A percentile compares a stretch with the other conserved stretches of the same genome.
phyloP scores from a whole-genome alignment of 2,329 filamentous ascomycete species.

The Phialophora macrospora region DNA sequence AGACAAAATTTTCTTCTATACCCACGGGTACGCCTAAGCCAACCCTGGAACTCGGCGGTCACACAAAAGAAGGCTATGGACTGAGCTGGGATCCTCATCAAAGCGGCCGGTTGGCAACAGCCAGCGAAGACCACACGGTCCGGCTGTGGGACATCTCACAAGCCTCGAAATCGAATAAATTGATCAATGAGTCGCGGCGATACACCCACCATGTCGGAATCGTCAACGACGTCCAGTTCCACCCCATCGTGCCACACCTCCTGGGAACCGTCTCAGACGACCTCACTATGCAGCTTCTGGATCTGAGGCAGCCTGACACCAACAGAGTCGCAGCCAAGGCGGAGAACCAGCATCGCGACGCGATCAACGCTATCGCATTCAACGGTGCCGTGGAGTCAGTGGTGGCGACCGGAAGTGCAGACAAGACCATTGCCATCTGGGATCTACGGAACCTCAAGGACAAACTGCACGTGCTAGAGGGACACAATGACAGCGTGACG shows the following conservation, averaged over 20 bases:
- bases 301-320: slow-evolving; percentile 72
- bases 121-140: slow-evolving; percentile 90
- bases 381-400: slow-evolving; percentile 90
- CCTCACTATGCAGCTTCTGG: slow-evolving; percentile 87
- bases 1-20: slow-evolving; percentile 84
- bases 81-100: slow-evolving; percentile 88
- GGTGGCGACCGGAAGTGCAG: slow-evolving; percentile 89
- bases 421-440: slow-evolving; percentile 95
- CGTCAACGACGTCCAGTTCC: slow-evolving; percentile 97
- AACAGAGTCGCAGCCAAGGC: slow-evolving; percentile 69
- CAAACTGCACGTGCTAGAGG: slow-evolving; percentile 87
- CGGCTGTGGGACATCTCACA: slow-evolving; percentile 88
- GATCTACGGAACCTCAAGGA: slow-evolving; percentile 88
- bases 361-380: slow-evolving; percentile 94
- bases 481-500: slow-evolving; percentile 86
- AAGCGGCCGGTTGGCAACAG: slow-evolving; percentile 81
- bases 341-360: slow-evolving; percentile 79
- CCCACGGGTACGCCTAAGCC: slow-evolving; percentile 76
- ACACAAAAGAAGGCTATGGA: slow-evolving; percentile 87
- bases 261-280: slow-evolving; percentile 96
- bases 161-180: slow-evolving; percentile 71
- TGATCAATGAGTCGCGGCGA: slow-evolving; percentile 70
- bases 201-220: slow-evolving; percentile 89
- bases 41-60: slow-evolving; percentile 83
- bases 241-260: slow-evolving; percentile 80